Base-by-base conservation (phyloP, 1,139 yeast genomes). In the Suhomyces ambrosiae region DNA sequence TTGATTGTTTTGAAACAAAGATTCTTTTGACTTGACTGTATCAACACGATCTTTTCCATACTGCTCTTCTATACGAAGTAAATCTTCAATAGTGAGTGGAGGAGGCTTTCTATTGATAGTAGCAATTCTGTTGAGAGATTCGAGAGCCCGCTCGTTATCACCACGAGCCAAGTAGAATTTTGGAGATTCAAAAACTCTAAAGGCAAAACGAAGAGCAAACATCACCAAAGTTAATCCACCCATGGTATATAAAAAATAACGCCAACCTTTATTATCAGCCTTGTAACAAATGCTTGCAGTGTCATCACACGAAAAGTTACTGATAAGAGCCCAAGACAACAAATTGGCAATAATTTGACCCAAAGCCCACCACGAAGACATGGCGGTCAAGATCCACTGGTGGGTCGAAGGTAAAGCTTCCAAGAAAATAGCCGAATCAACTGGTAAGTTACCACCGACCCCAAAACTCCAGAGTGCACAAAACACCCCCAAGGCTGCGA, bases 391-490 rank as follows among this genome's bases (percentile, higher is more conserved):
- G 6, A 69, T 47, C 71, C 71, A 69, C 38, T 65, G 66, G 32
- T 69, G 56, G 10, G 51, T 52, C 4, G 60, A 50, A 1, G 75
- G 75, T 14, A 70, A 52, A 3, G 72, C 68, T 42, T 70, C 76
- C 32, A 69, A 48, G 44, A 69, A 68, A n/a, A 69, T 59, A 3
- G 75, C 73, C 18, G 70, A 63, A 43, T 69, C 75, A 3, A 70
- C 73, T 0, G 74, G 74, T 28, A 68, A 54, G 40, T 68, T 68
- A 1, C 76, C 76, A 2, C 75, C 75, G 5, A 69, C 75, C 0
- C 76, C 75, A 48, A 68, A 63, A 42, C 71, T 63, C 74, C 74
- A 69, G 13, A 69, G 55, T 0, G 73, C 58, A 19, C 52, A 62
- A 47, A 68, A 68, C 0, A 59, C 56, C 2, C 71, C 73, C 7